Evolutionary conservation across 2,329 filamentous ascomycete genomes (phyloP).

Genomic region (Pyricularia grisea): DNA sequence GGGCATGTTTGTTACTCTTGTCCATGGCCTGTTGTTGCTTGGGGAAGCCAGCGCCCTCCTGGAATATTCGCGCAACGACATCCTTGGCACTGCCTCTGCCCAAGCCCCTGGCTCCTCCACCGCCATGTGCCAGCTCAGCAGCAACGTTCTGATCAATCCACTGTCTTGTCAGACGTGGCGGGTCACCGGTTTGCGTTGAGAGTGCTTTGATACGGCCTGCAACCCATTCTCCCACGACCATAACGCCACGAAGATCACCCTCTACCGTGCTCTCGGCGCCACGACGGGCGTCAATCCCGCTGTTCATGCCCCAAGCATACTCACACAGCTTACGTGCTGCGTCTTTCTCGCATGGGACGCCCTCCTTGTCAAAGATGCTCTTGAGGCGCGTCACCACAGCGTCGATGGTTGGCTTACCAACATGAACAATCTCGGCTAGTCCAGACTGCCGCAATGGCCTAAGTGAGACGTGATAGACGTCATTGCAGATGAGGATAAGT

Average conservation of each 20-base stretch:
- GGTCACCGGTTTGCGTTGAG: constrained; percentile 23
- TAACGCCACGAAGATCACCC: constrained; percentile 69
- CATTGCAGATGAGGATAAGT: constrained; percentile 91
- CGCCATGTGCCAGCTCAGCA: constrained; percentile 58
- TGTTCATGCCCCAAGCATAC: constrained; percentile 70
- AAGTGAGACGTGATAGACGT: constrained; percentile 86
- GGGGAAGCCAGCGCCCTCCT: constrained; percentile 69
- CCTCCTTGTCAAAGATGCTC: constrained; percentile 78
- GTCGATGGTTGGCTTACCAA: constrained; percentile 80
- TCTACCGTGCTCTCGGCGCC: constrained; percentile 60
- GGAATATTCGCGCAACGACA: constrained; percentile 69
- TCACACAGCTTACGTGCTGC: constrained; percentile 80
- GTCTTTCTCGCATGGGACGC: constrained; percentile 79
- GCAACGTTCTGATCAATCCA: constrained; percentile 70
- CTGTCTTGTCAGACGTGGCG: constrained; percentile 52
- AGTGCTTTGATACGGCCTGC: constrained; percentile 57
- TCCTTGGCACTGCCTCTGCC: constrained; percentile 66
- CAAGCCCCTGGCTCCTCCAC: constrained; percentile 60
- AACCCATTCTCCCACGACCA: constrained; percentile 85
- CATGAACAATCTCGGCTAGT: constrained; percentile 82
- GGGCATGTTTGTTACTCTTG: constrained; percentile 29
- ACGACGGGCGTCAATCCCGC: constrained; percentile 58
- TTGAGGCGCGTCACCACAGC: constrained; percentile 77
- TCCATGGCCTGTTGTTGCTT: constrained; percentile 35
- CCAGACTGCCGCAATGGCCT: constrained; percentile 76